Evolutionary conservation across 805 yeast genomes (phyloP).

Genomic region (Priceomyces castillae): DNA sequence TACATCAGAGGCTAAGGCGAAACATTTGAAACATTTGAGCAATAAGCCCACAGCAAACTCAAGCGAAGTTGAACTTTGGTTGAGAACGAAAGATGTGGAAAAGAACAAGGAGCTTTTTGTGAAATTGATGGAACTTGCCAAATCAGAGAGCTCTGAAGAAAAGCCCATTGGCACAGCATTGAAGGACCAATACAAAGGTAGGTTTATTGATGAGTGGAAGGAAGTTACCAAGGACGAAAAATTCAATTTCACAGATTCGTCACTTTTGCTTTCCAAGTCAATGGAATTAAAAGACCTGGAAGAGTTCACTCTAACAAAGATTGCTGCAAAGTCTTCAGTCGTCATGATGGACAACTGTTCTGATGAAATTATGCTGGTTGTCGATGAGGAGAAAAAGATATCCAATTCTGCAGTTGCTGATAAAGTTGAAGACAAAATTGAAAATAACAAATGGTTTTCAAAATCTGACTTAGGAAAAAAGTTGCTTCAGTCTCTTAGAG

Average conservation of each 20-base stretch:
- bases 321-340: slow-evolving; percentile 75
- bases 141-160: slow-evolving; percentile 32
- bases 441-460: slow-evolving; percentile 63
- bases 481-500: slow-evolving; percentile 47
- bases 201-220: slow-evolving; percentile 80
- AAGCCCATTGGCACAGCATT: slow-evolving; percentile 60
- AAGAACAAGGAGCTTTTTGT: slow-evolving; percentile 67
- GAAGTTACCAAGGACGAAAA: slow-evolving; percentile 35
- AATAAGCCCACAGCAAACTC: slow-evolving; percentile 38
- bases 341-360: slow-evolving; percentile 79
- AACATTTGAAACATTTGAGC: slow-evolving; percentile 63
- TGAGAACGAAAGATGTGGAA: slow-evolving; percentile 77
- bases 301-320: slow-evolving; percentile 61
- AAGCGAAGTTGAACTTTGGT: slow-evolving; percentile 54
- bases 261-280: slow-evolving; percentile 48
- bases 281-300: slow-evolving; percentile 77
- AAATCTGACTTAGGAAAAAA: slow-evolving; percentile 51
- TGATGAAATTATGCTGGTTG: slow-evolving; percentile 81
- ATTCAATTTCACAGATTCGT: slow-evolving; percentile 46
- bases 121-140: slow-evolving; percentile 50
- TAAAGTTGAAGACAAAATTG: slow-evolving; percentile 76
- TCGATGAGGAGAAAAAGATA: slow-evolving; percentile 81
- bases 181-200: slow-evolving; percentile 80
- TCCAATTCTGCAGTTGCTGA: slow-evolving; percentile 73
- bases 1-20: slow-evolving; percentile 83